Conservation (phyloP, 306 rosid species). For the barrel medic (Medicago truncatula) region DNA sequence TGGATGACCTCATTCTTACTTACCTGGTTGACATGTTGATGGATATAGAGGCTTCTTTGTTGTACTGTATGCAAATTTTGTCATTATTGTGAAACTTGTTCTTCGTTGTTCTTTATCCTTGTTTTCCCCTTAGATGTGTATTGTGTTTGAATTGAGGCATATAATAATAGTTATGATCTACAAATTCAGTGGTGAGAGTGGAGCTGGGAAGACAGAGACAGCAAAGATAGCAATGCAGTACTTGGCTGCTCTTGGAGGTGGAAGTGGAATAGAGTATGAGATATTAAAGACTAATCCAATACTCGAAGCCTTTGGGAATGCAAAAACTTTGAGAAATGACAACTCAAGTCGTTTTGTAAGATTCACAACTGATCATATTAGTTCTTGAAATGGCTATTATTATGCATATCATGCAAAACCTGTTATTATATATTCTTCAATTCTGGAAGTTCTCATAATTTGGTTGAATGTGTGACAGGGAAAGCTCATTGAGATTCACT, state of each 20-base stretch:
- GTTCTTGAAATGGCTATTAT: conserved; percentile 14
- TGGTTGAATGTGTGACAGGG: conserved; percentile 64
- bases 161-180: conserved; percentile 22
- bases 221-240: conserved; percentile 52
- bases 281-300: conserved; percentile 47
- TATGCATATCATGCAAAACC: conserved; percentile 21
- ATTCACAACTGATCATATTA: conserved; percentile 21
- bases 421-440: conserved; percentile 25
- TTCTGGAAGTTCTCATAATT: conserved; percentile 37
- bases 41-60: conserved; percentile 26
- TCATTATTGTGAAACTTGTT: conserved; percentile 1
- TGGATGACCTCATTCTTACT: conserved; percentile 5
- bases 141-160: conserved; percentile 20
- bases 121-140: conserved; percentile 14
- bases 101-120: conserved; percentile 19
- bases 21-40: background rate
- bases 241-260: conserved; percentile 52
- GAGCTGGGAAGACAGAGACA: conserved; percentile 51
- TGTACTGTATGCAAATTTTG: conserved; percentile 19
- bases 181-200: conserved; percentile 48
- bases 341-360: conserved; percentile 53
- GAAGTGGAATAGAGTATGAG: conserved; percentile 50
- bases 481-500: conserved; percentile 91
- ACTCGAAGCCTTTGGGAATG: conserved; percentile 49
- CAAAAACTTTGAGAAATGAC: conserved; percentile 47